Conservation (phyloP, 768 basidiomycete genomes). For the Stropharia rugosoannulata region DNA sequence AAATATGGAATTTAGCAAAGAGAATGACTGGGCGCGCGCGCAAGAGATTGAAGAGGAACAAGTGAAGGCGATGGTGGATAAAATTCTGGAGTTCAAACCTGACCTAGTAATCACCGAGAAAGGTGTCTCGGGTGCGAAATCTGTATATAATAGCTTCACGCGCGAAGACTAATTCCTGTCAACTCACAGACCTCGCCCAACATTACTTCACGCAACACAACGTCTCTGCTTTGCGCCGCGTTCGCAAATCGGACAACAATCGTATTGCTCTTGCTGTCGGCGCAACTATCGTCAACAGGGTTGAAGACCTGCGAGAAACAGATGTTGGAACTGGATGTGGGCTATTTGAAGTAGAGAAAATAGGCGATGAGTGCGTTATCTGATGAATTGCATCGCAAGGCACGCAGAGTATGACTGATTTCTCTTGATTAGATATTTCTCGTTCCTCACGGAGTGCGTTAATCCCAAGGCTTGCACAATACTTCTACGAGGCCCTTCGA, state of each 20-base stretch:
- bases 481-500: constrained; percentile 94
- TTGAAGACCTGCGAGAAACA: constrained; percentile 89
- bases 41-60: constrained; percentile 98
- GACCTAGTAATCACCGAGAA: constrained; percentile 97
- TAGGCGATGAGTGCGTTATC: constrained; percentile 81
- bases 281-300: constrained; percentile 94
- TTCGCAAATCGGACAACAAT: constrained; percentile 98
- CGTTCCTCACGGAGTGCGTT: constrained; percentile 91
- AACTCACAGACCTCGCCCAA: constrained; percentile 79
- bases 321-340: constrained; percentile 95
- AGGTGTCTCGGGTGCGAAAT: constrained; percentile 82
- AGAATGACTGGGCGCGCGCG: constrained; percentile 88
- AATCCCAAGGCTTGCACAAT: constrained; percentile 97
- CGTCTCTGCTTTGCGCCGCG: constrained; percentile 93
- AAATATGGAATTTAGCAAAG: constrained; percentile 96
- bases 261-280: constrained; percentile 94
- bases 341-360: constrained; percentile 95
- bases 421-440: constrained; percentile 71
- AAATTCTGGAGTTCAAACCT: constrained; percentile 90
- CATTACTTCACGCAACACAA: constrained; percentile 85
- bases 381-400: background rate
- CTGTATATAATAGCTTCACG: no score
- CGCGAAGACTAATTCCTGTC: no score
- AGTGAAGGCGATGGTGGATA: constrained; percentile 81
- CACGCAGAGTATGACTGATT: background rate